A percentile compares a stretch with the other conserved stretches of the same genome.
These are phyloP conservation scores for Salvia sclarea DNA, from an alignment of 305 asterid genomes.

Conservation along the genomic window DNA sequence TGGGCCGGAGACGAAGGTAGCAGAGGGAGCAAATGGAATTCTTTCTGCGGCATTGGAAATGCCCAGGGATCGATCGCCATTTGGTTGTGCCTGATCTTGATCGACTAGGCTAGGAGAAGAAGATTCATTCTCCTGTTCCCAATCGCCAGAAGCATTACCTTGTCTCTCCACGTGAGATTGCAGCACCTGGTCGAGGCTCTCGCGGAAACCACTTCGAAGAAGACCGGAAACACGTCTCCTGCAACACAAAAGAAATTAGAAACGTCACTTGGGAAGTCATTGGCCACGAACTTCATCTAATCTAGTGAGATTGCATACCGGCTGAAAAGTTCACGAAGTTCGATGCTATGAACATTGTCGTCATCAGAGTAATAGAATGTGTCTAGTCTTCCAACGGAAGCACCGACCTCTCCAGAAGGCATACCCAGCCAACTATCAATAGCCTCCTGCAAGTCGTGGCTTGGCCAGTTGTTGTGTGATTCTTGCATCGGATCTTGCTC, in stretches of 20 bases:
- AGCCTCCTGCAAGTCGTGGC: conserved; percentile 63
- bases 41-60: conserved; percentile 35
- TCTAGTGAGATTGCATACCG: conserved; percentile 47
- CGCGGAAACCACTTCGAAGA: conserved; percentile 88
- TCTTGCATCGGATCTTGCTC: conserved; percentile 58
- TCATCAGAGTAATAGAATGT: conserved; percentile 61
- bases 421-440: conserved; percentile 69
- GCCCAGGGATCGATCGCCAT: conserved; percentile 39
- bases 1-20: conserved; percentile 24
- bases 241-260: conserved; percentile 27
- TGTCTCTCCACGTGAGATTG: conserved; percentile 79
- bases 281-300: not conserved
- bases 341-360: conserved; percentile 66
- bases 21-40: conserved; percentile 32
- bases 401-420: conserved; percentile 57
- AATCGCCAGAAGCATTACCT: conserved; percentile 61
- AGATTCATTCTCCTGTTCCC: conserved; percentile 56
- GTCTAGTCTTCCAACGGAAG: conserved; percentile 46
- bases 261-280: not conserved
- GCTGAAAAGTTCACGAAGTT: conserved; percentile 87
- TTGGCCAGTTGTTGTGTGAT: conserved; percentile 62
- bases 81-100: conserved; percentile 49
- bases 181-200: conserved; percentile 75
- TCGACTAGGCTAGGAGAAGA: conserved; percentile 44
- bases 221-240: conserved; percentile 94